phyloP scores from a whole-genome alignment of 805 yeast species.

The Ogataea nitratoaversa region DNA sequence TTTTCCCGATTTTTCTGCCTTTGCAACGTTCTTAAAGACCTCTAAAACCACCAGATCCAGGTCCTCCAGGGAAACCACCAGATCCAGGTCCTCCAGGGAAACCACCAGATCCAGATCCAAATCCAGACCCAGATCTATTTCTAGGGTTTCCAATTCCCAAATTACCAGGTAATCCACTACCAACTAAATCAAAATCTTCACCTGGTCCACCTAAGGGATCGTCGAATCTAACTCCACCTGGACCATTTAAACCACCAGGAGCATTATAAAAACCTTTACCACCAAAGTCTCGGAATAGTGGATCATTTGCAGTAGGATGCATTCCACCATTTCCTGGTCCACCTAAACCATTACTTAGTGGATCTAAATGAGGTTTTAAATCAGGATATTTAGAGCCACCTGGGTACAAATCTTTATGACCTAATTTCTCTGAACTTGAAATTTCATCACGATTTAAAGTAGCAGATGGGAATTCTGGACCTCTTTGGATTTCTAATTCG shows the following conservation, averaged over 20 bases:
- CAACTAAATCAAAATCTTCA: conserved; percentile 39
- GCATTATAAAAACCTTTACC: not conserved
- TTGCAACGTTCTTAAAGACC: no score
- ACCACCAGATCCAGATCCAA: conserved; percentile 13
- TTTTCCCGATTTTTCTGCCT: no score
- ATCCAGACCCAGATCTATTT: conserved; percentile 4
- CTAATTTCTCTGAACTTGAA: conserved; percentile 28
- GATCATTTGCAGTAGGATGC: conserved; percentile 50
- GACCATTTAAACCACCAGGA: not conserved
- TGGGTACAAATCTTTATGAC: conserved; percentile 51
- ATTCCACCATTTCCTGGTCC: conserved; percentile 41
- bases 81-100: conserved; percentile 7
- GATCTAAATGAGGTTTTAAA: conserved; percentile 41
- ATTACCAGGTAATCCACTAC: conserved; percentile 43
- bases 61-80: conserved; percentile 8
- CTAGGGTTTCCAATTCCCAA: conserved; percentile 29
- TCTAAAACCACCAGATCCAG: conserved; percentile 8
- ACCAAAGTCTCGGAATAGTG: conserved; percentile 36
- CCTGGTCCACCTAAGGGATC: conserved; percentile 47
- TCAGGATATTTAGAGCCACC: conserved; percentile 36
- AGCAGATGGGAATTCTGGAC: conserved; percentile 4
- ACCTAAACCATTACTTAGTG: conserved; percentile 19
- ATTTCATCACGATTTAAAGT: conserved; percentile 21
- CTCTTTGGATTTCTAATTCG: conserved; percentile 39
- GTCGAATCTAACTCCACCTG: conserved; percentile 43